Conservation (phyloP, 129 eudicot genomes). For the Ambrosia artemisiifolia region DNA sequence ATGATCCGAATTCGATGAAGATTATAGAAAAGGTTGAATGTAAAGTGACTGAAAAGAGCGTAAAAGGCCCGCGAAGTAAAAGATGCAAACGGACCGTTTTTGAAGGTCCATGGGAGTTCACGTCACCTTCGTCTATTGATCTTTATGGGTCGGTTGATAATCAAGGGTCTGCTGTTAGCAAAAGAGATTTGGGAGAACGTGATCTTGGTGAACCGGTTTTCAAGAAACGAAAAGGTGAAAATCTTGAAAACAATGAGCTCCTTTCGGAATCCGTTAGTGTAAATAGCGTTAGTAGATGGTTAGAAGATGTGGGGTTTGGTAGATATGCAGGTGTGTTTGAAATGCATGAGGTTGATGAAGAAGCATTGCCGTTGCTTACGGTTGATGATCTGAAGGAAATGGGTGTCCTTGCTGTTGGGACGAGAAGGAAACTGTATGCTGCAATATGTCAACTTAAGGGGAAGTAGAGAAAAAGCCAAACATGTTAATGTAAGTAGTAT, state of each 20-base stretch:
- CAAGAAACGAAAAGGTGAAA: constrained; percentile 21
- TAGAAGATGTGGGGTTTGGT: constrained; percentile 46
- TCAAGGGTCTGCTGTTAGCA: constrained; percentile 31
- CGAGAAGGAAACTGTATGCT: constrained; percentile 47
- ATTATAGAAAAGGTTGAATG: constrained; percentile 13
- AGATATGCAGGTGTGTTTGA: constrained; percentile 43
- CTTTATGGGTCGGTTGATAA: constrained; percentile 23
- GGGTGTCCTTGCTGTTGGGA: constrained; percentile 58
- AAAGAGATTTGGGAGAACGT: constrained; percentile 17
- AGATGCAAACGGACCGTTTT: constrained; percentile 33
- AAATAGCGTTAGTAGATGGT: constrained; percentile 43
- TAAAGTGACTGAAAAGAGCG: constrained; percentile 20
- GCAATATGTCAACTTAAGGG: constrained; percentile 42
- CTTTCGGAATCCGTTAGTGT: constrained; percentile 14
- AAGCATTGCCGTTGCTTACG: constrained; percentile 51
- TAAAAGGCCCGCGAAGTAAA: constrained; percentile 33
- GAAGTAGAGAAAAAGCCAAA: neutral
- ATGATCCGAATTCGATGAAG: constrained; percentile 32
- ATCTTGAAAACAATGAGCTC: constrained; percentile 21
- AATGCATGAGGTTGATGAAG: constrained; percentile 57
- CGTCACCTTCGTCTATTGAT: constrained; percentile 11
- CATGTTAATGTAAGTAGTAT: constrained; percentile 34
- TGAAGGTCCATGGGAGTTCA: constrained; percentile 22
- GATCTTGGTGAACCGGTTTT: constrained; percentile 13
- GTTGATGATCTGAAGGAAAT: constrained; percentile 54